These are phyloP conservation scores for Ambrosiella cleistominuta DNA, from an alignment of 2,329 filamentous ascomycete species.

Conservation along the genomic window DNA sequence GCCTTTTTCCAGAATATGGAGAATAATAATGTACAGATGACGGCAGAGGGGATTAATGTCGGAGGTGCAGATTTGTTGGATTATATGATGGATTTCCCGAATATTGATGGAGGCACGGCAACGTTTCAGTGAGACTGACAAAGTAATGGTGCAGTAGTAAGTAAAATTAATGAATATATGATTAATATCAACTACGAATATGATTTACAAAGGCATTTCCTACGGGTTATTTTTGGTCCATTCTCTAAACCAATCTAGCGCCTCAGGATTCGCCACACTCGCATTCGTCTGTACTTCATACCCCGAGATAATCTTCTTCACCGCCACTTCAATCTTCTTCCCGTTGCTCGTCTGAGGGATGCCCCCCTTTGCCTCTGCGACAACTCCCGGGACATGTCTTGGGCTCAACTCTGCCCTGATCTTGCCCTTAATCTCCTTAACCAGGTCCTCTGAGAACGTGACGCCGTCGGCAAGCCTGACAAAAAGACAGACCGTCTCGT, in stretches of 20 bases:
- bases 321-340: slow-evolving; percentile 93
- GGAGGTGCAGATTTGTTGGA: slow-evolving; percentile 49
- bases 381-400: slow-evolving; percentile 69
- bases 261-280: slow-evolving; percentile 81
- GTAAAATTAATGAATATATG: not conserved
- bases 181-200: not conserved
- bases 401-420: slow-evolving; percentile 68
- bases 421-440: slow-evolving; percentile 43
- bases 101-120: slow-evolving; percentile 4
- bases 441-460: slow-evolving; percentile 41
- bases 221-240: slow-evolving; percentile 40
- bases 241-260: slow-evolving; percentile 69
- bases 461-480: slow-evolving; percentile 51
- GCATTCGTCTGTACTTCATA: slow-evolving; percentile 75
- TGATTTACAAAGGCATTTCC: not conserved
- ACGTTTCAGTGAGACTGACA: not conserved
- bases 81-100: slow-evolving; percentile 42
- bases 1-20: slow-evolving; percentile 49
- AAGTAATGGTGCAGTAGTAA: not conserved
- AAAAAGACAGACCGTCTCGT: slow-evolving; percentile 81
- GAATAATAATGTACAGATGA: slow-evolving; percentile 45
- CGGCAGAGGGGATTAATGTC: slow-evolving; percentile 48
- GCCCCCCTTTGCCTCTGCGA: slow-evolving; percentile 53
- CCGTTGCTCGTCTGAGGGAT: slow-evolving; percentile 88
- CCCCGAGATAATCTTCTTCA: slow-evolving; percentile 89